These are phyloP conservation scores for Trichophyton mentagrophytes DNA, from an alignment of 2,329 filamentous ascomycete genomes.

Conservation along the genomic window DNA sequence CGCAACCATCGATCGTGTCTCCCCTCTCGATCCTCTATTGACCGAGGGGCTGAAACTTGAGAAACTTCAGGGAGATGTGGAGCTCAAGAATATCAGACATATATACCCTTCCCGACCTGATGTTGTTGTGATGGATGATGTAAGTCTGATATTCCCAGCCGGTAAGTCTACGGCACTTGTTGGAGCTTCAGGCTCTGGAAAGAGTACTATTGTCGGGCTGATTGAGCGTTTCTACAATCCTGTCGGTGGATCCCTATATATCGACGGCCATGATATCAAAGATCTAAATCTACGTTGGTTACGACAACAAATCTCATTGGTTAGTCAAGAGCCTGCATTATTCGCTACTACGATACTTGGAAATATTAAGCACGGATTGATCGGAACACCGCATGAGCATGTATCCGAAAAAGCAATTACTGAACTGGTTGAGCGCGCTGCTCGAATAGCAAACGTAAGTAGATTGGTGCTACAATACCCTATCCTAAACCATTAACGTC, in stretches of 20 bases:
- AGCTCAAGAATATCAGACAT: constrained; percentile 52
- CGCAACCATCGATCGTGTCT: constrained; percentile 67
- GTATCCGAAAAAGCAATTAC: constrained; percentile 8
- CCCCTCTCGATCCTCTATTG: constrained; percentile 58
- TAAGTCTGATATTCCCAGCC: constrained; percentile 26
- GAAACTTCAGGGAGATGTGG: constrained; percentile 54
- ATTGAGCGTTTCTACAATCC: constrained; percentile 48
- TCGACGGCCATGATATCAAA: constrained; percentile 24
- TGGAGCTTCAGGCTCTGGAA: constrained; percentile 27
- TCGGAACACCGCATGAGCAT: constrained; percentile 12
- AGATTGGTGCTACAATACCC: too few relatives aligned
- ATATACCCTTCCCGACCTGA: constrained; percentile 29
- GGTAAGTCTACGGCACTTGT: constrained; percentile 36
- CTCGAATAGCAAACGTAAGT: neutral
- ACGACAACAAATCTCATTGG: constrained; percentile 15
- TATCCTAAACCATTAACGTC: too few relatives aligned
- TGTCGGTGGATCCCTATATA: constrained; percentile 19
- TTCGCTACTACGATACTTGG: constrained; percentile 13
- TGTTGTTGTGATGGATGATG: constrained; percentile 25
- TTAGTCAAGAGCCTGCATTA: constrained; percentile 16
- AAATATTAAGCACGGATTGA: constrained; percentile 14
- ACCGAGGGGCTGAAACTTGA: constrained; percentile 54
- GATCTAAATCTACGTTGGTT: constrained; percentile 19
- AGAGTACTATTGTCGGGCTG: constrained; percentile 37
- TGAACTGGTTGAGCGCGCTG: neutral